phyloP scores from a whole-genome alignment of 306 rosid genomes.

The Senna tora region DNA sequence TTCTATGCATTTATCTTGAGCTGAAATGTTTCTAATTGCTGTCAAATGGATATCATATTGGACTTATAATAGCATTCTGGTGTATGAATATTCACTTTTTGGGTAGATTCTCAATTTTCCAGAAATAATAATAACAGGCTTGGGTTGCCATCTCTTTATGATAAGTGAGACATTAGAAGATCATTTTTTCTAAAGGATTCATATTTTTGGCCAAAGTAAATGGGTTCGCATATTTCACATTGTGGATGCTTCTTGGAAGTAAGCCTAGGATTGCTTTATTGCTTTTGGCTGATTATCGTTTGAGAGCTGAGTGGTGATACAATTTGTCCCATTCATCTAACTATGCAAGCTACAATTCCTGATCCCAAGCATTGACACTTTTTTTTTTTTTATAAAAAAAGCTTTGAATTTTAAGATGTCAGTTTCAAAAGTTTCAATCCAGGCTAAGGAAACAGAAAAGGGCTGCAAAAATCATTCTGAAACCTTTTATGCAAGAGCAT shows the following conservation, averaged over 20 bases:
- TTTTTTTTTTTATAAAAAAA: background rate
- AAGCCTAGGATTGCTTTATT: background rate
- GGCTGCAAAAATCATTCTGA: background rate
- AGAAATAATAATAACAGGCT: background rate
- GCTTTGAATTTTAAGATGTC: background rate
- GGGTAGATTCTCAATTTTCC: constrained; percentile 9
- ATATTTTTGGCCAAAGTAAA: background rate
- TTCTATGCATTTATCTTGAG: background rate
- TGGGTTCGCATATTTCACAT: background rate
- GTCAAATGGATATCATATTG: background rate
- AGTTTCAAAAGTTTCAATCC: background rate
- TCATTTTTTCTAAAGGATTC: too few species aligned
- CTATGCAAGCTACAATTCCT: constrained; percentile 9
- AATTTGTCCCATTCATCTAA: background rate
- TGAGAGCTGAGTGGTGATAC: background rate
- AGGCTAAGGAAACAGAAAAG: background rate
- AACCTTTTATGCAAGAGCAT: background rate
- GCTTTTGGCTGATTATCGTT: background rate
- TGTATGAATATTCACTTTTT: background rate
- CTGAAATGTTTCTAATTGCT: background rate
- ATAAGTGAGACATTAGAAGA: background rate
- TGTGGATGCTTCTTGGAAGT: background rate
- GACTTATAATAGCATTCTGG: background rate
- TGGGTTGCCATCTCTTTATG: background rate
- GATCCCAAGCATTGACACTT: background rate